Evolutionary conservation across 228 moss, liverwort and hornwort species (phyloP).

Genomic region (Sphagnum magellanicum): DNA sequence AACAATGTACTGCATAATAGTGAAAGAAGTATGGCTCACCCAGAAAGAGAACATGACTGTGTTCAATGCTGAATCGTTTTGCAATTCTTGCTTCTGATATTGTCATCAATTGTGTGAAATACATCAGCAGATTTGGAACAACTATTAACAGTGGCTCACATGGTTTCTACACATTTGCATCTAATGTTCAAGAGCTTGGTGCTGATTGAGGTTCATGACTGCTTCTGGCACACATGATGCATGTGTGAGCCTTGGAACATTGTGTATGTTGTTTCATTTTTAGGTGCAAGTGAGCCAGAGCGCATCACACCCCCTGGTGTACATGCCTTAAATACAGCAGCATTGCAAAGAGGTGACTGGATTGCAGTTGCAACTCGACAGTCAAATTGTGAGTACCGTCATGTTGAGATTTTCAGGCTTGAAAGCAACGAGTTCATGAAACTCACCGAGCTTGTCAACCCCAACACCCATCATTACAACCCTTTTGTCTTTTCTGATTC

Average conservation of each 20-base stretch:
- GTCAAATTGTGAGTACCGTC: neutral
- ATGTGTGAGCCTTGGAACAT: too few relatives aligned
- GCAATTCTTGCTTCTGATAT: too few relatives aligned
- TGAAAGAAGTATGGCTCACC: neutral
- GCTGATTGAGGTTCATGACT: too few relatives aligned
- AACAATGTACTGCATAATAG: neutral
- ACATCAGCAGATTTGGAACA: too few relatives aligned
- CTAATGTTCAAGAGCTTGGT: too few relatives aligned
- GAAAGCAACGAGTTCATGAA: neutral
- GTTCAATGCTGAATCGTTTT: neutral
- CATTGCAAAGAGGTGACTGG: neutral
- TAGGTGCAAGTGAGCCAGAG: neutral
- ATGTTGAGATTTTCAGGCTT: conserved; percentile 4
- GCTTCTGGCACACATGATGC: too few relatives aligned
- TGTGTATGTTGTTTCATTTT: neutral
- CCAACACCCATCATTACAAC: neutral
- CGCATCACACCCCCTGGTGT: conserved; percentile 7
- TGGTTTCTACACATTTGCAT: too few relatives aligned
- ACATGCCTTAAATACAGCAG: conserved; percentile 8
- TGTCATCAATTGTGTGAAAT: too few relatives aligned
- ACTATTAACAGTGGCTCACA: too few relatives aligned
- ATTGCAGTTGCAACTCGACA: conserved; percentile 3
- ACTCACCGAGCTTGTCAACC: conserved; percentile 1
- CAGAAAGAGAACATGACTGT: neutral
- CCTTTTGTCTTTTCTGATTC: conserved; percentile 1